A percentile compares a stretch with the other conserved stretches of the same genome.
Conservation (phyloP, 352 stramenopile genomes). For the Phytophthora gonapodyides region DNA sequence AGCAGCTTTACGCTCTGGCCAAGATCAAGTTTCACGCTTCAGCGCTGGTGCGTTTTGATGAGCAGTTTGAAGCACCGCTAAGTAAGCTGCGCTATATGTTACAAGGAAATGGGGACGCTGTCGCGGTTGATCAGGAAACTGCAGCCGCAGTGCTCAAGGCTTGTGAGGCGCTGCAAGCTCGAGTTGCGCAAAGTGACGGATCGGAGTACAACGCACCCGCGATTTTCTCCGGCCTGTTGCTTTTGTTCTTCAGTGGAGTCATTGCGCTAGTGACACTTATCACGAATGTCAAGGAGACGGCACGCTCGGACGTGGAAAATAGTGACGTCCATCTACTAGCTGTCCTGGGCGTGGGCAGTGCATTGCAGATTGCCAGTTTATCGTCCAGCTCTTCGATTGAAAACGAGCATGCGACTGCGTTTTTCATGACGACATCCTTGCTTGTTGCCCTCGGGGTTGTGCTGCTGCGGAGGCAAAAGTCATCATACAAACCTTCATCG, state of each 20-base stretch:
- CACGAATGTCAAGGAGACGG: constrained; percentile 8
- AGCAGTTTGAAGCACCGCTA: constrained; percentile 34
- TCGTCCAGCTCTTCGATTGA: constrained; percentile 88
- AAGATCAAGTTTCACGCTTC: constrained; percentile 52
- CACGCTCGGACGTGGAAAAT: not conserved
- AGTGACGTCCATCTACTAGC: constrained; percentile 1
- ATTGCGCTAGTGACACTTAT: constrained; percentile 20
- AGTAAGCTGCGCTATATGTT: constrained; percentile 20
- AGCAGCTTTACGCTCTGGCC: constrained; percentile 59
- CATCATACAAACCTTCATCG: not conserved
- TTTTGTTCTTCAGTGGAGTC: constrained; percentile 43
- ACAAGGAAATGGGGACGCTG: not conserved
- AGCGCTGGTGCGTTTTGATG: constrained; percentile 33
- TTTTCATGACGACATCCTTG: constrained; percentile 71
- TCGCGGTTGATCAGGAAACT: constrained; percentile 9
- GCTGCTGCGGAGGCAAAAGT: constrained; percentile 24
- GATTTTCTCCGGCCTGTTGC: constrained; percentile 42
- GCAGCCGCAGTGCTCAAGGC: constrained; percentile 34
- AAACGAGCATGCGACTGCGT: constrained; percentile 87
- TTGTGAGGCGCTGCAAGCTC: constrained; percentile 54
- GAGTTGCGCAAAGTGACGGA: constrained; percentile 64
- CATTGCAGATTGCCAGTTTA: constrained; percentile 63
- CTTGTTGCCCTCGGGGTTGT: constrained; percentile 31
- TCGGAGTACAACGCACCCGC: constrained; percentile 68
- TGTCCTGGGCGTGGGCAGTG: constrained; percentile 25